Evolutionary conservation across 768 basidiomycete species (phyloP).

Genomic region (Suillus decipiens): DNA sequence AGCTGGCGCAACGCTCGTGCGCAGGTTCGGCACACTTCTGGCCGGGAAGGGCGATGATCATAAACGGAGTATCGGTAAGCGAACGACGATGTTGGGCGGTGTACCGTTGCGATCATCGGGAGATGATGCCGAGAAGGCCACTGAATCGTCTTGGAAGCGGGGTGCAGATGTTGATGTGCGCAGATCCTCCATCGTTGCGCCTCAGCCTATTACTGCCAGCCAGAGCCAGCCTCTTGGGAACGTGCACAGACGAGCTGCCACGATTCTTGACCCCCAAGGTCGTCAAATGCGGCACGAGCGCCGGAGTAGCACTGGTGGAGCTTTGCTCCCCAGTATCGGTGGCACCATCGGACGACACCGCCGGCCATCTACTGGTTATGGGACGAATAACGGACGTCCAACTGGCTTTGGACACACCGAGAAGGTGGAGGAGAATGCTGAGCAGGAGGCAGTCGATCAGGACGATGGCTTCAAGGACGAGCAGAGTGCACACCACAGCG

Average conservation of each 20-base stretch:
- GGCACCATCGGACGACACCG: slow-evolving; percentile 70
- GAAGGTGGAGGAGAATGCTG: slow-evolving; percentile 50
- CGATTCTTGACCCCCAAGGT: slow-evolving; percentile 70
- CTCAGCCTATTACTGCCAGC: slow-evolving; percentile 40
- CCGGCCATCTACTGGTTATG: slow-evolving; percentile 70
- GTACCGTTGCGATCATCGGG: slow-evolving; percentile 39
- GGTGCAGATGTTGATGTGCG: slow-evolving; percentile 20
- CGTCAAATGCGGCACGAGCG: slow-evolving; percentile 67
- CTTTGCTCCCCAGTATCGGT: slow-evolving; percentile 45
- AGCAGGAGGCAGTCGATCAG: slow-evolving; percentile 36
- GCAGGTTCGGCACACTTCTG: slow-evolving; percentile 74
- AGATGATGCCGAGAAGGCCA: slow-evolving; percentile 37
- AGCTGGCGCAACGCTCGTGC: slow-evolving; percentile 70
- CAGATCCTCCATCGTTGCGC: slow-evolving; percentile 26
- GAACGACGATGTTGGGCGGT: slow-evolving; percentile 54
- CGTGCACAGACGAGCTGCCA: slow-evolving; percentile 74
- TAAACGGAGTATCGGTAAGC: slow-evolving; percentile 41
- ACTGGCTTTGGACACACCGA: slow-evolving; percentile 49
- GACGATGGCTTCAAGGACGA: slow-evolving; percentile 52
- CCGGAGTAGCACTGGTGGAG: slow-evolving; percentile 75
- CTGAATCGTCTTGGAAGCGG: slow-evolving; percentile 16
- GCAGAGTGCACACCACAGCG: slow-evolving; percentile 49
- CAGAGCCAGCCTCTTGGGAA: slow-evolving; percentile 59
- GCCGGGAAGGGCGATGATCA: slow-evolving; percentile 49
- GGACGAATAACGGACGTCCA: slow-evolving; percentile 30